Evolutionary conservation across 495 filamentous ascomycete genomes (phyloP).

Genomic region (Hypoxylon fuscum): DNA sequence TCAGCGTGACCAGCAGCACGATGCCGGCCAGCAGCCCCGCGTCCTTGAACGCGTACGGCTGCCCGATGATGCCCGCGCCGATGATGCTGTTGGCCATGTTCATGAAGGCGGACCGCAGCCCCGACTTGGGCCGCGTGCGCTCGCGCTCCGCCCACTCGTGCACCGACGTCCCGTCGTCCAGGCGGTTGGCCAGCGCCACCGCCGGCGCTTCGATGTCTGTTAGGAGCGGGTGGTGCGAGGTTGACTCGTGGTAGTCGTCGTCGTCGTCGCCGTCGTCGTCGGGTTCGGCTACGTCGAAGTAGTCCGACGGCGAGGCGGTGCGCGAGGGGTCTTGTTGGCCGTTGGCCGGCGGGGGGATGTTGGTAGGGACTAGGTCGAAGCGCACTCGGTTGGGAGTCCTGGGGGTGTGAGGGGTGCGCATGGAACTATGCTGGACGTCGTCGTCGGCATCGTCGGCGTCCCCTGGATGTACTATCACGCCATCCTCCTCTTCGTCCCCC

Average conservation of each 20-base stretch:
- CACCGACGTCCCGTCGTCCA: slow-evolving; percentile 41
- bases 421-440: slow-evolving; percentile 34
- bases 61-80: slow-evolving; percentile 96
- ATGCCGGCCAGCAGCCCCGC: slow-evolving; percentile 85
- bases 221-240: slow-evolving; percentile 71
- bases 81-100: slow-evolving; percentile 99
- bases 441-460: slow-evolving; percentile 24
- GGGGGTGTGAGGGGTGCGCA: slow-evolving; percentile 67
- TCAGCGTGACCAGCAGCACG: slow-evolving; percentile 78
- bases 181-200: slow-evolving; percentile 74
- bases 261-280: slow-evolving; percentile 54
- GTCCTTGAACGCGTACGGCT: slow-evolving; percentile 93
- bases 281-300: slow-evolving; percentile 52
- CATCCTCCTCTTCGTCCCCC: slow-evolving; percentile 36
- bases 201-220: slow-evolving; percentile 89
- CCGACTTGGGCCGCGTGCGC: slow-evolving; percentile 57
- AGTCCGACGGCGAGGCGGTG: slow-evolving; percentile 45
- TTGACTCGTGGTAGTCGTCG: slow-evolving; percentile 45
- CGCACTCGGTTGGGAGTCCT: slow-evolving; percentile 86
- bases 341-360: slow-evolving; percentile 47
- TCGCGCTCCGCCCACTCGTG: slow-evolving; percentile 55
- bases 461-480: slow-evolving; percentile 50
- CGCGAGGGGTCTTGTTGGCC: slow-evolving; percentile 41
- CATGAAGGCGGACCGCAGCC: slow-evolving; percentile 74
- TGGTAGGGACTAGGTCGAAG: slow-evolving; percentile 74